Conservation (phyloP, 2,329 filamentous ascomycete species). For the Cladosporium cucumerinum region DNA sequence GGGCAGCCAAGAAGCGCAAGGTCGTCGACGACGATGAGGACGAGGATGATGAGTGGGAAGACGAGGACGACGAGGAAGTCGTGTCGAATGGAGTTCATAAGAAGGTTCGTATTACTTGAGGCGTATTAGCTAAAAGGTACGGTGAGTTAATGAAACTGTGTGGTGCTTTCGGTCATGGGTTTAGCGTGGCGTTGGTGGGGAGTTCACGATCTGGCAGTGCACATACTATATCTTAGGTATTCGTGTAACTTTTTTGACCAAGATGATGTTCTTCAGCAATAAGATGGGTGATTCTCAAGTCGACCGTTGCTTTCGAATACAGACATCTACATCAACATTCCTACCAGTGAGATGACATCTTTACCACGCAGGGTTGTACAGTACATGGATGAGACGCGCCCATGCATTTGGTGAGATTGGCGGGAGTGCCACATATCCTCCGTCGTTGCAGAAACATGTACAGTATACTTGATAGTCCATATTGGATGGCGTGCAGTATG, state of each 20-base stretch:
- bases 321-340: background rate
- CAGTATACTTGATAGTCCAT: background rate
- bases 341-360: background rate
- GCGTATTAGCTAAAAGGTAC: slow-evolving; percentile 3
- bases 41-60: slow-evolving; percentile 17
- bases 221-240: background rate
- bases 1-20: slow-evolving; percentile 17
- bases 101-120: slow-evolving; percentile 13
- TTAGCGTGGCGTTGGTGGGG: slow-evolving; percentile 14
- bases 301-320: background rate
- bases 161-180: background rate
- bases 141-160: background rate
- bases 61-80: slow-evolving; percentile 4
- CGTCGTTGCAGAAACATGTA: background rate
- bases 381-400: background rate
- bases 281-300: background rate
- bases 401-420: background rate
- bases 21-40: slow-evolving; percentile 20
- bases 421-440: background rate
- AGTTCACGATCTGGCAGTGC: background rate
- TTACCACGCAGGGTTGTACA: background rate
- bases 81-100: slow-evolving; percentile 9
- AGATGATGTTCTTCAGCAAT: background rate
- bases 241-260: background rate
- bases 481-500: background rate